A percentile compares a stretch with the other conserved stretches of the same genome.
Evolutionary conservation across 2,329 filamentous ascomycete species (phyloP).

Genomic region (Akanthomyces uredinophilus): DNA sequence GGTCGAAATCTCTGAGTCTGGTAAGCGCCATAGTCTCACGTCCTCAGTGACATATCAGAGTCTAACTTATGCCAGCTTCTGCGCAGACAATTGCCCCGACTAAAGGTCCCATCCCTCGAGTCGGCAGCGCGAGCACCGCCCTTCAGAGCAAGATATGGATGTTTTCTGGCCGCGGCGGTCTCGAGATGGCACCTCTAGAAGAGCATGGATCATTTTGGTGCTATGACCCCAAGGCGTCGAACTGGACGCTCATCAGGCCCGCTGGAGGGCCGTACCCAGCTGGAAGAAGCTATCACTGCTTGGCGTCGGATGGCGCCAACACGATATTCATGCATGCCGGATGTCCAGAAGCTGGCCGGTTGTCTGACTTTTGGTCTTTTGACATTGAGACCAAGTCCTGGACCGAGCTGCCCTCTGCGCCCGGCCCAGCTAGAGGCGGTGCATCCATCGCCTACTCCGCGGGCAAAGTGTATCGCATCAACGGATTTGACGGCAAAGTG

Average conservation of each 20-base stretch:
- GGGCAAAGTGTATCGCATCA: constrained; percentile 51
- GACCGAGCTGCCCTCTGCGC: constrained; percentile 48
- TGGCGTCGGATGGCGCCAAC: constrained; percentile 32
- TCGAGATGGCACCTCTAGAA: constrained; percentile 54
- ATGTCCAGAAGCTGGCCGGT: constrained; percentile 50
- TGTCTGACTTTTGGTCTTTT: constrained; percentile 59
- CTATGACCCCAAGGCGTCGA: constrained; percentile 34
- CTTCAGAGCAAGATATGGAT: constrained; percentile 48
- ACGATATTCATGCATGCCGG: constrained; percentile 57
- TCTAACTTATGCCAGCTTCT: neutral
- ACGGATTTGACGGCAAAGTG: constrained; percentile 56
- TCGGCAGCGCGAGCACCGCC: constrained; percentile 47
- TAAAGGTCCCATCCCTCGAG: constrained; percentile 44
- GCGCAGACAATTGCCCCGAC: constrained; percentile 19
- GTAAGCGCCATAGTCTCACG: neutral
- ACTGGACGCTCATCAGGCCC: constrained; percentile 45
- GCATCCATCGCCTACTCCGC: constrained; percentile 38
- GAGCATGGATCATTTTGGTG: constrained; percentile 54
- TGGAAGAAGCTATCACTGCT: constrained; percentile 53
- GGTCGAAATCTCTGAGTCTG: constrained; percentile 25
- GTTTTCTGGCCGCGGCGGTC: constrained; percentile 59
- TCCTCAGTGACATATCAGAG: too few species aligned
- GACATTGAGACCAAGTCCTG: constrained; percentile 40
- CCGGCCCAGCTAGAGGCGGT: constrained; percentile 41
- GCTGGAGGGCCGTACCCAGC: constrained; percentile 34